Evolutionary conservation across 176 grass and related monocot genomes (phyloP).

Genomic region (Coix lacrymajobi): DNA sequence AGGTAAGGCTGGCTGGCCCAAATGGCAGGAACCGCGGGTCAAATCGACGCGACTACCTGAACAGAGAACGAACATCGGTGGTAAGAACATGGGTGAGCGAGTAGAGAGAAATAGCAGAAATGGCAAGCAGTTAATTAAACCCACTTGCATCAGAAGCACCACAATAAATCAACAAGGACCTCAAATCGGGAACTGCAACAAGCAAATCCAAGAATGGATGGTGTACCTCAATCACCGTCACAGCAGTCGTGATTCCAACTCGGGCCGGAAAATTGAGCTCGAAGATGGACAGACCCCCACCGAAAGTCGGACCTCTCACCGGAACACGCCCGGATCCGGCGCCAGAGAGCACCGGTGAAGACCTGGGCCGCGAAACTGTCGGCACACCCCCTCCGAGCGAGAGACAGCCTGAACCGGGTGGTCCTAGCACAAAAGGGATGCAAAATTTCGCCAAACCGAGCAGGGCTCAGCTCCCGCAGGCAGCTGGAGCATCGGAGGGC

Average conservation of each 20-base stretch:
- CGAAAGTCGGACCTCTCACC: background rate
- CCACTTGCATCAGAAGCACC: background rate
- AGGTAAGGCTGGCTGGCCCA: background rate
- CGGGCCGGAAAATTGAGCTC: conserved; percentile 3
- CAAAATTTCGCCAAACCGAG: background rate
- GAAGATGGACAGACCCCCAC: background rate
- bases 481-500: background rate
- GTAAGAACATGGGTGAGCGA: background rate
- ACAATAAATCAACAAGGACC: background rate
- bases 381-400: too few species aligned
- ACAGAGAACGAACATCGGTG: background rate
- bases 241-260: background rate
- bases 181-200: background rate
- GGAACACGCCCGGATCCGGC: conserved; percentile 30
- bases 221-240: conserved; percentile 17
- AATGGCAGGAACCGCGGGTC: background rate
- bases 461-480: background rate
- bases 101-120: background rate
- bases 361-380: background rate
- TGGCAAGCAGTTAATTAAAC: background rate
- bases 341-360: background rate
- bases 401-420: background rate
- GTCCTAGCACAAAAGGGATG: background rate
- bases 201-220: background rate
- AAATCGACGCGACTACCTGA: conserved; percentile 28